These are phyloP conservation scores for Diaporthe aspalathi DNA, from an alignment of 2,329 filamentous ascomycete genomes.

Conservation along the genomic window DNA sequence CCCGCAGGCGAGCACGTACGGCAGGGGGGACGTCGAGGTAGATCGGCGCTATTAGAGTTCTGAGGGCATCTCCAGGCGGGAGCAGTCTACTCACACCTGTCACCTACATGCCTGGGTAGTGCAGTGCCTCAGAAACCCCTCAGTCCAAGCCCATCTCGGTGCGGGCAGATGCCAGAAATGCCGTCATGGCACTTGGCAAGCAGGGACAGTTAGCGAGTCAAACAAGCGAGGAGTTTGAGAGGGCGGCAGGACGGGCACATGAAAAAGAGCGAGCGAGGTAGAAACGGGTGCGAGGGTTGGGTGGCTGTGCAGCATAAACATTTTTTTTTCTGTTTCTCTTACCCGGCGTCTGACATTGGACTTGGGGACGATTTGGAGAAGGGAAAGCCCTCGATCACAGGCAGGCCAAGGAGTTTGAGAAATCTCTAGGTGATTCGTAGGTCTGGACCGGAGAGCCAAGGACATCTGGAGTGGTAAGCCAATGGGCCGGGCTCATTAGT, in stretches of 20 bases:
- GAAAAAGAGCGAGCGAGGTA: neutral
- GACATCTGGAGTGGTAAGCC: neutral
- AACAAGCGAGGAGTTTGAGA: conserved; percentile 28
- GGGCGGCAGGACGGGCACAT: neutral
- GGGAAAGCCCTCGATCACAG: conserved; percentile 7
- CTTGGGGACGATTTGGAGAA: conserved; percentile 10
- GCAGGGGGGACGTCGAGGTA: neutral
- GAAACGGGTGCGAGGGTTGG: neutral
- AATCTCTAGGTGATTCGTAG: conserved; percentile 11
- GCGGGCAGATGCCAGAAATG: conserved; percentile 13
- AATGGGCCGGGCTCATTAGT: conserved; percentile 1
- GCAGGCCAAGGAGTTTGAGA: conserved; percentile 23
- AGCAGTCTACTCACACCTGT: neutral
- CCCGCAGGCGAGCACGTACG: neutral
- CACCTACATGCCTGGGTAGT: neutral
- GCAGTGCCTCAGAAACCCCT: conserved; percentile 16
- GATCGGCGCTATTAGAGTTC: neutral
- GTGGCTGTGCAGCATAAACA: conserved; percentile 24
- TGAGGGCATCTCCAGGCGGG: conserved; percentile 8
- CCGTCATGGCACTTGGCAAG: conserved; percentile 23
- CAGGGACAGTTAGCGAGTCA: conserved; percentile 11
- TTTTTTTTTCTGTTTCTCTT: neutral
- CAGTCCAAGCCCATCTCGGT: conserved; percentile 11
- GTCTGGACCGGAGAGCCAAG: conserved; percentile 17
- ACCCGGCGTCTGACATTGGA: conserved; percentile 4